Base-by-base conservation (phyloP, 202 grass and related monocot species). In the Panicum hallii region DNA sequence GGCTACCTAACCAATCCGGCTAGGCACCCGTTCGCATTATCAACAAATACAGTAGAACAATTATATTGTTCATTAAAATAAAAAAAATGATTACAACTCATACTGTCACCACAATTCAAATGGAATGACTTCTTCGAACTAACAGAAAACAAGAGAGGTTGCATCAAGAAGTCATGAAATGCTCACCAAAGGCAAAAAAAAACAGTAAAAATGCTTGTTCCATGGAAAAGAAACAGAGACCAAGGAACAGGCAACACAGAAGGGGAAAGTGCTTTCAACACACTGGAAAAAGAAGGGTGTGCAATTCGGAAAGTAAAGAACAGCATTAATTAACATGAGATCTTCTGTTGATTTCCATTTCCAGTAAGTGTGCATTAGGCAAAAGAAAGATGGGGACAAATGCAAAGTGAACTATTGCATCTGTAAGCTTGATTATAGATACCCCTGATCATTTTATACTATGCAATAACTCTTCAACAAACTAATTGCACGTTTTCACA, bases 101-200 rank as follows among this genome's bases (percentile, higher is more conserved):
- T 20, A 74, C 62, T 72, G 75, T 63, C 75, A 55, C 10, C 11
- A 8, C 54, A 79, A 42, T 53, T 74, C 57, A 60, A 74, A 58
- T 67, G 65, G 63, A 79, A 79, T 74, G 58, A 34, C 53, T 81
- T 54, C 47, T 68, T 53, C 79, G 28, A 83, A 79, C 40, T 77
- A 82, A 77, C 72, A 72, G 40, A 86, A 89, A 82, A 82, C 55
- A 72, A 66, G 52, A 38, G 74, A 66, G 40, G 57, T 74, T 14
- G 66, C 42, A 90, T 58, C 38, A 77, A 75, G 67, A 53, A 85
- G 32, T 38, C 54, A 85, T 45, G 44, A 30, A 62, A 79, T 71
- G 78, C 56, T 43, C 44, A 72, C 43, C 34, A 55, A 44, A 81
- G 54, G 5, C 54, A 57, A 57, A 57, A 67, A 20, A 77, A 83